Conservation (phyloP, 257 asterid genomes). For the Nyctanthes arbortristis region DNA sequence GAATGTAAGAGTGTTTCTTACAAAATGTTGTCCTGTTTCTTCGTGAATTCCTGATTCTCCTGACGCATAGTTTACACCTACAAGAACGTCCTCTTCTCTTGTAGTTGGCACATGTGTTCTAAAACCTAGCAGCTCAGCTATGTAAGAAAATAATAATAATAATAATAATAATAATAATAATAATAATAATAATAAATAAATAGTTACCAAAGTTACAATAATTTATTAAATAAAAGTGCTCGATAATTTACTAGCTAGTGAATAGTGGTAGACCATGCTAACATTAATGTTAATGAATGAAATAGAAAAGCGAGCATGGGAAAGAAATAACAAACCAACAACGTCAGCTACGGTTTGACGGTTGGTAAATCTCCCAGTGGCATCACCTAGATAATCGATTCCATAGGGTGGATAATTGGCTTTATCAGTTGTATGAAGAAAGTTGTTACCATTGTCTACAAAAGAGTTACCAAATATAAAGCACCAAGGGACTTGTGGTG, state of each 20-base stretch:
- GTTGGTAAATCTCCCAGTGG: constrained; percentile 39
- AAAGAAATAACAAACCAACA: constrained; percentile 15
- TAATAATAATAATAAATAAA: too few species aligned
- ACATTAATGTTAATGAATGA: too few species aligned
- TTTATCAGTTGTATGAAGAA: constrained; percentile 22
- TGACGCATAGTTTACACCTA: constrained; percentile 45
- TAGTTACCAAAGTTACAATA: background rate
- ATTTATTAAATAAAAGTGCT: too few species aligned
- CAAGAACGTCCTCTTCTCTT: constrained; percentile 13
- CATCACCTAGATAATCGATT: constrained; percentile 29
- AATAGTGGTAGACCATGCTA: too few species aligned
- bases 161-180: too few species aligned
- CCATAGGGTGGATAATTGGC: constrained; percentile 42
- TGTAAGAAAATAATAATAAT: too few species aligned
- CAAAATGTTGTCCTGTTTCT: constrained; percentile 32
- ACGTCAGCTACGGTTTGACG: constrained; percentile 25
- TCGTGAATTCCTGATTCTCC: constrained; percentile 40
- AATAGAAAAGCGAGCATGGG: too few species aligned
- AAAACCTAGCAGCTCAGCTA: constrained; percentile 38
- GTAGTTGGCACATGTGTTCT: constrained; percentile 26
- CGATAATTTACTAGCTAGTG: too few species aligned
- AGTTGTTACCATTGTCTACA: constrained; percentile 40
- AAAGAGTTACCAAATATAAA: constrained; percentile 38
- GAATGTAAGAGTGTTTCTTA: too few species aligned
- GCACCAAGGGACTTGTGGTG: constrained; percentile 37